Percentiles rank a stretch among this genome's conserved stretches.
phyloP scores from a whole-genome alignment of 768 basidiomycete genomes.

The Hypsizygus marmoreus region DNA sequence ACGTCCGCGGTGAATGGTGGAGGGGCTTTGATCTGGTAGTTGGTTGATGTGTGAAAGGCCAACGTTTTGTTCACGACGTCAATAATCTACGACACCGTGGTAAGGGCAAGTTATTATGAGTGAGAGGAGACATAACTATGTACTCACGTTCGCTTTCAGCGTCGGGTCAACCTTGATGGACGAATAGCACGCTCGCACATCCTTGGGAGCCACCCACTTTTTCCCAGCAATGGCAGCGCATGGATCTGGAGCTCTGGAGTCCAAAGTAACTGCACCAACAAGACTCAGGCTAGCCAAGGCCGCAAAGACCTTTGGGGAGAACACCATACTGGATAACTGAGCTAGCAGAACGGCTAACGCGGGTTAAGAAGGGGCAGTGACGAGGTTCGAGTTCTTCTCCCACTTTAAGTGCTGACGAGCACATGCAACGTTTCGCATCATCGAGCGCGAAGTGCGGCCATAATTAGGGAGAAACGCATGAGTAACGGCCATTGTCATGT shows the following conservation, averaged over 20 bases:
- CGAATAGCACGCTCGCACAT: conserved; percentile 52
- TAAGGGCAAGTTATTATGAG: background rate
- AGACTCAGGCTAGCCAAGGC: conserved; percentile 11
- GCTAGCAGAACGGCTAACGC: background rate
- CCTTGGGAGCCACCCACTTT: conserved; percentile 55
- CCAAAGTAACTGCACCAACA: conserved; percentile 6
- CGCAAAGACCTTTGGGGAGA: conserved; percentile 6
- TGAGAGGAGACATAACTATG: background rate
- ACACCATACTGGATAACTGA: conserved; percentile 7
- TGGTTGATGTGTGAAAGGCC: conserved; percentile 62
- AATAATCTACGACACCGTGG: conserved; percentile 41
- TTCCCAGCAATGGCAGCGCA: conserved; percentile 55
- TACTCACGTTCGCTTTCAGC: conserved; percentile 52
- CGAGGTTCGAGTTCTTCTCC: conserved; percentile 1
- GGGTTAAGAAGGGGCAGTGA: background rate
- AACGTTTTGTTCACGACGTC: conserved; percentile 60
- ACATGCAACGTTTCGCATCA: conserved; percentile 4
- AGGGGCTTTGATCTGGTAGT: conserved; percentile 59
- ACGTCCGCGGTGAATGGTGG: conserved; percentile 54
- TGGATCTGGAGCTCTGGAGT: conserved; percentile 34
- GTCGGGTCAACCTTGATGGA: conserved; percentile 48
- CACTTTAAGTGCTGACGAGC: conserved; percentile 5
- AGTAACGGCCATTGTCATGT: conserved; percentile 1
- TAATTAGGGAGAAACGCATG: conserved; percentile 1
- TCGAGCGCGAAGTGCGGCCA: conserved; percentile 5